Base-by-base conservation (phyloP, 2,329 filamentous ascomycete genomes). In the Daldinia sp. region DNA sequence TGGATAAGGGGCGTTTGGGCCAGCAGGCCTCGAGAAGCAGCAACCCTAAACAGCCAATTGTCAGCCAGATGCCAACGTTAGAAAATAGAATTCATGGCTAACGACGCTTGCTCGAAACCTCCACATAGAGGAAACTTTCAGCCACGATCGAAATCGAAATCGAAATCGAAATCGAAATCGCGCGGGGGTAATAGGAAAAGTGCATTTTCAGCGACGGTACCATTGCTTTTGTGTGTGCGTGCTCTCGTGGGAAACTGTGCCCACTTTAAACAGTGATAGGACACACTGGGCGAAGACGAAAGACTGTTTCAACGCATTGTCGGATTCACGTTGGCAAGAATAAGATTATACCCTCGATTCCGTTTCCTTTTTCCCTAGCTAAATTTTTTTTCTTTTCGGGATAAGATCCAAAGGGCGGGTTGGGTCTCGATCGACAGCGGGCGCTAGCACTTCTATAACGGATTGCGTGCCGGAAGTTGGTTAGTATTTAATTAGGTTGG, bases 1-100 rank as follows among this genome's bases (percentile, higher is more conserved):
- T 7, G 82, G 80, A 63, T 85, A 86, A 19, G 84, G 83, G 50
- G 83, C 84, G 73, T 83, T 84, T 9, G 82, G 80, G 62, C 81
- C 82, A 23, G 79, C 77, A 30, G 82, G 77, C 48, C 78, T 80
- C 41, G 85, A 87, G 71, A 86, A 79, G 73, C 85, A 87, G 76
- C 85, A 88, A 70, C 85, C 85, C 85, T 87, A 63, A 9, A 45
- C 61, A 25, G 11, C 10, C 49, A 21, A 19, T 17, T 2, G 45
- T 66, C 54, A 66, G 64, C 9, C 35, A 11, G 7, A 48, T 1
- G 9, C 19, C 8, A n/a, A 27, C 1, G 9, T 32, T 4, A n/a
- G 15, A 25, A 45, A 3, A 21, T n/a, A 47, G 39, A 48, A 13
- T 21, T 27, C 15, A 17, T 23, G 13, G 27, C 27, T 27, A 35